Evolutionary conservation across 805 yeast genomes (phyloP).

Genomic region (Cyberlindnera mississippiensis): DNA sequence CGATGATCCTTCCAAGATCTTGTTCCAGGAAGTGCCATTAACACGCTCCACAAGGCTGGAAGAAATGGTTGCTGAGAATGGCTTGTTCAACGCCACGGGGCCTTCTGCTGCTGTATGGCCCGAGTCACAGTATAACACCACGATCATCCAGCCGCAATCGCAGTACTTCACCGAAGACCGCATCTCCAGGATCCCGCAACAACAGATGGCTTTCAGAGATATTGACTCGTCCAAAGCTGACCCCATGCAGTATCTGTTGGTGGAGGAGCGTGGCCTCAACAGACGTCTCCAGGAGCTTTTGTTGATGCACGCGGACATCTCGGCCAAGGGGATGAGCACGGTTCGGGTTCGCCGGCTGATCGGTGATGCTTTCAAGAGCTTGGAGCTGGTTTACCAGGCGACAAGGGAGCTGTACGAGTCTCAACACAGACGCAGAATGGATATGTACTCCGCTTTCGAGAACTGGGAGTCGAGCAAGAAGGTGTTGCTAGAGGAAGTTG

Average conservation of each 20-base stretch:
- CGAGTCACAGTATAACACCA: slow-evolving; percentile 1
- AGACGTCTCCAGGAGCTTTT: slow-evolving; percentile 18
- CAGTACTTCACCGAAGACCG: neutral
- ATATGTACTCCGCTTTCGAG: slow-evolving; percentile 29
- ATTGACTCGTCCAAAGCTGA: slow-evolving; percentile 2
- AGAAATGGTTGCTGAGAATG: neutral
- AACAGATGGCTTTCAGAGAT: neutral
- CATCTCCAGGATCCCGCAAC: too few relatives aligned
- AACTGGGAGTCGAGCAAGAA: slow-evolving; percentile 38
- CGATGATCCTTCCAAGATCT: slow-evolving; percentile 1
- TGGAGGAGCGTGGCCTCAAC: slow-evolving; percentile 20
- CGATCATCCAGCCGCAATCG: slow-evolving; percentile 3
- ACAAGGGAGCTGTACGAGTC: slow-evolving; percentile 38
- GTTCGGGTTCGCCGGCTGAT: slow-evolving; percentile 30
- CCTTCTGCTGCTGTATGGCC: slow-evolving; percentile 2
- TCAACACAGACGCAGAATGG: slow-evolving; percentile 29
- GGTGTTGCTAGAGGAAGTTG: slow-evolving; percentile 31
- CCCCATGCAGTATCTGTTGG: slow-evolving; percentile 17
- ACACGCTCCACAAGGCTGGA: slow-evolving; percentile 1
- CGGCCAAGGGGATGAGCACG: slow-evolving; percentile 32
- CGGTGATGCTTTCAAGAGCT: slow-evolving; percentile 30
- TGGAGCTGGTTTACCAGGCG: slow-evolving; percentile 37
- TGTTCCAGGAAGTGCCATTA: slow-evolving; percentile 6
- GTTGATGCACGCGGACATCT: slow-evolving; percentile 25
- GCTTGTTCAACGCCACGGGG: neutral